Percentiles rank a stretch among this genome's conserved stretches.
Evolutionary conservation across 139 green algal species (phyloP).

Genomic region (Volvox africanus): DNA sequence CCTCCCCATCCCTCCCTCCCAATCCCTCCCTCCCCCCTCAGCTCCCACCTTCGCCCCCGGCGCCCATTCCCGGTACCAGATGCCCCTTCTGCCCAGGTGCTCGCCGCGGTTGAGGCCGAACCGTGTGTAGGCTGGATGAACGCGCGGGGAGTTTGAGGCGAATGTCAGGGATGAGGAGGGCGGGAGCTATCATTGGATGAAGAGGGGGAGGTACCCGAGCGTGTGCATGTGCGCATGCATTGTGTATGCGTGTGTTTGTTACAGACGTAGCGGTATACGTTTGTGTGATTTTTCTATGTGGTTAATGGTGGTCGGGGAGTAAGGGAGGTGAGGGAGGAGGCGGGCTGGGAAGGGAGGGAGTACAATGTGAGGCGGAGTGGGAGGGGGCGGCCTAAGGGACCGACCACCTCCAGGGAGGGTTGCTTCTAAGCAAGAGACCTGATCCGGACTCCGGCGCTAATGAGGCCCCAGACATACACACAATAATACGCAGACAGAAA

Average conservation of each 20-base stretch:
- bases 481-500: too few species aligned
- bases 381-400: too few species aligned
- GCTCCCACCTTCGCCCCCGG: constrained; percentile 78
- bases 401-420: too few species aligned
- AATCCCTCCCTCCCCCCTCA: not conserved
- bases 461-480: too few species aligned
- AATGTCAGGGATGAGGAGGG: not conserved
- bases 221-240: not conserved
- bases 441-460: too few species aligned
- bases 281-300: not conserved
- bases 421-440: too few species aligned
- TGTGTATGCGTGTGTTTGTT: not conserved
- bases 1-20: not conserved
- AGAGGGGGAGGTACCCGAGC: not conserved
- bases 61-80: constrained; percentile 94
- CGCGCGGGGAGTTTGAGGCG: not conserved
- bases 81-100: constrained; percentile 80
- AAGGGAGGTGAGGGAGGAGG: too few species aligned
- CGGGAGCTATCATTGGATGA: not conserved
- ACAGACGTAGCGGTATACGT: too few species aligned
- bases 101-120: constrained; percentile 91
- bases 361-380: too few species aligned
- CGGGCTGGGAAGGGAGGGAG: too few species aligned
- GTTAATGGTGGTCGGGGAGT: not conserved
- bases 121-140: constrained; percentile 80